Percentiles rank a stretch among this genome's conserved stretches.
These are phyloP conservation scores for Lactifluus volemus DNA, from an alignment of 768 basidiomycete genomes.

Conservation along the genomic window DNA sequence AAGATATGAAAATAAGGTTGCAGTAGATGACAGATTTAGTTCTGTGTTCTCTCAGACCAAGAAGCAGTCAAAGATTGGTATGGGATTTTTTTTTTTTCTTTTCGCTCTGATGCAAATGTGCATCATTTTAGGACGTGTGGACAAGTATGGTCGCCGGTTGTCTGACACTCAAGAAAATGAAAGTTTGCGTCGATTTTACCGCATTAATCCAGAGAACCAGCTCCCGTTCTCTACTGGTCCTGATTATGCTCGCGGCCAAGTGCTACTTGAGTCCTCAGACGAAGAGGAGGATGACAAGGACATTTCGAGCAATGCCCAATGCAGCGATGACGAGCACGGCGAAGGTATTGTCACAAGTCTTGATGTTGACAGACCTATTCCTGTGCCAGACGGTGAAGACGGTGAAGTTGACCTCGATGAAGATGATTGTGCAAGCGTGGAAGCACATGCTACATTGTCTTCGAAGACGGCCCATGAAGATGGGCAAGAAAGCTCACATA, in stretches of 20 bases:
- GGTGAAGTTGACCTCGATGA: slow-evolving; percentile 77
- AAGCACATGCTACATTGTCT: slow-evolving; percentile 65
- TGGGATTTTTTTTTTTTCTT: slow-evolving; percentile 15
- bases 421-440: slow-evolving; percentile 55
- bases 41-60: slow-evolving; percentile 47
- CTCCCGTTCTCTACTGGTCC: slow-evolving; percentile 33
- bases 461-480: slow-evolving; percentile 31
- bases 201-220: slow-evolving; percentile 43
- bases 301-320: slow-evolving; percentile 21
- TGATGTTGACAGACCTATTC: slow-evolving; percentile 36
- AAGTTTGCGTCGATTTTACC: slow-evolving; percentile 73
- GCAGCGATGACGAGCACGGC: slow-evolving; percentile 39
- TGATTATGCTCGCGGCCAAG: slow-evolving; percentile 89
- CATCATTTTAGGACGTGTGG: slow-evolving; percentile 41
- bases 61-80: slow-evolving; percentile 26
- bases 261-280: slow-evolving; percentile 79
- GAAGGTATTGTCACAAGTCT: slow-evolving; percentile 40
- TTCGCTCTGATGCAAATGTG: not conserved
- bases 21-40: slow-evolving; percentile 90
- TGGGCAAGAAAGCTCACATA: slow-evolving; percentile 31
- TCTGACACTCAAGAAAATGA: slow-evolving; percentile 65
- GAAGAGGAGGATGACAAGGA: slow-evolving; percentile 50
- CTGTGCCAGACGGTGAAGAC: slow-evolving; percentile 34
- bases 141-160: slow-evolving; percentile 82
- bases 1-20: slow-evolving; percentile 71